Evolutionary conservation across 129 eudicot genomes (phyloP).

Genomic region (Flaveria bidentis): DNA sequence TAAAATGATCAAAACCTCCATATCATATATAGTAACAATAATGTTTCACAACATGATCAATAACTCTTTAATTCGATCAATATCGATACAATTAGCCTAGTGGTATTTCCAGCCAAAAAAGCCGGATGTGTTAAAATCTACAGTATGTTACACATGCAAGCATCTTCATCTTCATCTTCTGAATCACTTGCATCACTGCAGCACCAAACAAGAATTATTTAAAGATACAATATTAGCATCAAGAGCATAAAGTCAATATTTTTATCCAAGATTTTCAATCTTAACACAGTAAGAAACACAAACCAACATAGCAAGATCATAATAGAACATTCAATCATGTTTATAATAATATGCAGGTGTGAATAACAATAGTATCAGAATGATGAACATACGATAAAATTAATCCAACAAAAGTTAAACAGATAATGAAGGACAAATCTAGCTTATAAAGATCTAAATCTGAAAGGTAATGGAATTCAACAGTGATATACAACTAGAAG

Average conservation of each 20-base stretch:
- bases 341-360: not conserved
- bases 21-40: slow-evolving; percentile 19
- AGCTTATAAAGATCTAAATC: not conserved
- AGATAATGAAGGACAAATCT: not conserved
- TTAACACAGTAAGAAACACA: slow-evolving; percentile 2
- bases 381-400: not conserved
- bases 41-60: slow-evolving; percentile 23
- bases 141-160: slow-evolving; percentile 58
- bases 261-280: slow-evolving; percentile 10
- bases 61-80: slow-evolving; percentile 16
- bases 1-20: slow-evolving; percentile 5
- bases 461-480: not conserved
- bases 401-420: not conserved
- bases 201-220: slow-evolving; percentile 7
- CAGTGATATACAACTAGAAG: not conserved
- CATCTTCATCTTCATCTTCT: slow-evolving; percentile 53
- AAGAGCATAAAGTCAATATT: slow-evolving; percentile 8
- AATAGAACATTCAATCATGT: not conserved
- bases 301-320: not conserved
- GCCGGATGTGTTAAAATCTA: slow-evolving; percentile 32
- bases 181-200: slow-evolving; percentile 59
- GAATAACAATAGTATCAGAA: not conserved
- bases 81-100: slow-evolving; percentile 24
- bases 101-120: slow-evolving; percentile 22
- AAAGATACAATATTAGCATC: slow-evolving; percentile 28